Conservation (phyloP, 1,284 basidiomycete species). For the Boletus sp. region DNA sequence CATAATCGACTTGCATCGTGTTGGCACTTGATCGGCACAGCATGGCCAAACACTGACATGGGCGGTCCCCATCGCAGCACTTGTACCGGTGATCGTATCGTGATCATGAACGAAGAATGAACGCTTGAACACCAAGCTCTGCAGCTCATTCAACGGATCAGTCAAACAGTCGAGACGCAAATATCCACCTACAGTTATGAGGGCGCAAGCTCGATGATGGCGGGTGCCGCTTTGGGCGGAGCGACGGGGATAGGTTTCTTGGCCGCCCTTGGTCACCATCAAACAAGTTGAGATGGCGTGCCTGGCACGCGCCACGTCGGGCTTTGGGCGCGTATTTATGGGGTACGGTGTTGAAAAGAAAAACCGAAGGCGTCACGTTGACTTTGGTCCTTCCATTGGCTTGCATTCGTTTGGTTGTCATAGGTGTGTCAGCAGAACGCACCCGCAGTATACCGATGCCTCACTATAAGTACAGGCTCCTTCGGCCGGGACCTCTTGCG, state of each 20-base stretch:
- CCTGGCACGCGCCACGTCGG: constrained; percentile 1
- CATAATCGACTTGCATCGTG: neutral
- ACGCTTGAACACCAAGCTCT: constrained; percentile 4
- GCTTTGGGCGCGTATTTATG: neutral
- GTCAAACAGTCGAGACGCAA: neutral
- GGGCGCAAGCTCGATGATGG: neutral
- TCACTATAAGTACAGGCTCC: neutral
- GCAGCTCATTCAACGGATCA: neutral
- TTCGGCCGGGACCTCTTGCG: neutral
- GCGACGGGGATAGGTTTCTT: constrained; percentile 1
- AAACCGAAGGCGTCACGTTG: constrained; percentile 1
- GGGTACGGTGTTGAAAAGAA: constrained; percentile 2
- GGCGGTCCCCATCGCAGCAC: constrained; percentile 2
- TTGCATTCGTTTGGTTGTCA: neutral
- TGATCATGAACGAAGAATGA: neutral
- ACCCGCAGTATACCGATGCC: neutral
- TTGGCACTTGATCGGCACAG: constrained; percentile 18
- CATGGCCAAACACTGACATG: constrained; percentile 11
- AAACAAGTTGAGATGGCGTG: neutral
- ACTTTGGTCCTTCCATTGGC: neutral
- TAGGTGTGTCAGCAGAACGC: neutral
- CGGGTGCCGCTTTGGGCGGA: constrained; percentile 11
- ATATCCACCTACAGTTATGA: neutral
- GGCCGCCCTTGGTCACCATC: neutral
- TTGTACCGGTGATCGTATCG: constrained; percentile 6